phyloP scores from a whole-genome alignment of 345 rosid genomes.

The Camelina neglecta region DNA sequence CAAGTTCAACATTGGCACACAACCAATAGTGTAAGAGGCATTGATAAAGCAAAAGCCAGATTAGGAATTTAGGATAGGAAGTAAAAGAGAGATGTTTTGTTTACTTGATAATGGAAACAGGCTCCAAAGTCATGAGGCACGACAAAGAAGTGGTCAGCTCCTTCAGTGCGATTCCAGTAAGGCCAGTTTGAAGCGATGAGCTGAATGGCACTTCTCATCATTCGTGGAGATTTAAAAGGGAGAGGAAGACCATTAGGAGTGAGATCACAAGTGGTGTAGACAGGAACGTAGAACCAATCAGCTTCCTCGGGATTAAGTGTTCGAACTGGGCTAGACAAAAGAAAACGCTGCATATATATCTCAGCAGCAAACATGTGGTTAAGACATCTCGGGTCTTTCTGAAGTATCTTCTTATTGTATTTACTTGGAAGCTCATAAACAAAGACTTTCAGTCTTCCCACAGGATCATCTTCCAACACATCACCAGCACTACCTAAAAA shows the following conservation, averaged over 20 bases:
- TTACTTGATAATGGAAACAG: conserved; percentile 96
- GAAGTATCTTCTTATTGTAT: conserved; percentile 94
- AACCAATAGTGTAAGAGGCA: not conserved
- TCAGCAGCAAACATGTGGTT: conserved; percentile 99
- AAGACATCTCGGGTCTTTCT: conserved; percentile 90
- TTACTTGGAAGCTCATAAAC: conserved; percentile 96
- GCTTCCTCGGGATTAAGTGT: conserved; percentile 96
- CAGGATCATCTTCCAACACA: conserved; percentile 95
- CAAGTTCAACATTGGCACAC: conserved; percentile 18
- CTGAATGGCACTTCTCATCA: conserved; percentile 99
- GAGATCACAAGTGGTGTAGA: conserved; percentile 96
- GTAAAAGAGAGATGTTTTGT: not conserved
- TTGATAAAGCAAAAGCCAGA: not conserved
- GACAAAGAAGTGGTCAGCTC: conserved; percentile 93
- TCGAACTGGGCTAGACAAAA: conserved; percentile 90
- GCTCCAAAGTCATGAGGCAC: conserved; percentile 99
- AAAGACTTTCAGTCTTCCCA: conserved; percentile 91
- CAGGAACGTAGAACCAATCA: conserved; percentile 98
- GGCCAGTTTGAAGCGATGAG: conserved; percentile 96
- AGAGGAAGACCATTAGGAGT: conserved; percentile 95
- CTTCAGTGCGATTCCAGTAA: conserved; percentile 95
- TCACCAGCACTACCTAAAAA: conserved; percentile 96
- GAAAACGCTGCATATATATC: conserved; percentile 95
- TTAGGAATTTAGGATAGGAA: not conserved
- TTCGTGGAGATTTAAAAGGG: conserved; percentile 92